These are phyloP conservation scores for Plasmodium vinckei DNA, from an alignment of 169 alveolate genomes.

Conservation along the genomic window DNA sequence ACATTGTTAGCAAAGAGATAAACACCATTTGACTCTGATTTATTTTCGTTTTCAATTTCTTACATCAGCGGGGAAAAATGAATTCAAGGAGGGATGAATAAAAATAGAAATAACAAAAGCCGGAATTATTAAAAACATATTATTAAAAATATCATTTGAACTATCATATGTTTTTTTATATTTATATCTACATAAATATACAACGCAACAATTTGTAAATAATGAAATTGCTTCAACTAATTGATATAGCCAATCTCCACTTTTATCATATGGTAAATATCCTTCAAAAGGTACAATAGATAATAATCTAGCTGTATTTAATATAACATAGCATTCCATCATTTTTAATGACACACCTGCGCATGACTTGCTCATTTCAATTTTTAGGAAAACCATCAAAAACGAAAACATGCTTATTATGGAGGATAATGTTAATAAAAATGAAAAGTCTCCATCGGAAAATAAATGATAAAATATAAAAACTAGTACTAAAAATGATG, in stretches of 20 bases:
- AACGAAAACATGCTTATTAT: conserved; percentile 91
- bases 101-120: conserved; percentile 89
- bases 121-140: conserved; percentile 86
- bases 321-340: conserved; percentile 89
- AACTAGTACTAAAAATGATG: conserved; percentile 35
- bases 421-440: conserved; percentile 92
- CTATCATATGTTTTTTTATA: conserved; percentile 89
- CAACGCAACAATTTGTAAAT: conserved; percentile 87
- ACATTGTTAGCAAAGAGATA: too few species aligned
- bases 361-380: conserved; percentile 87
- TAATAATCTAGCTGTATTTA: conserved; percentile 88
- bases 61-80: conserved; percentile 90
- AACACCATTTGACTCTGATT: not conserved
- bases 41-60: not conserved
- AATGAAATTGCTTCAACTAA: conserved; percentile 90
- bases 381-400: conserved; percentile 89
- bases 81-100: conserved; percentile 93
- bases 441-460: conserved; percentile 95
- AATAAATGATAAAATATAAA: conserved; percentile 76
- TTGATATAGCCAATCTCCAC: conserved; percentile 96
- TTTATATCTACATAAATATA: conserved; percentile 87
- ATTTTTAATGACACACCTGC: conserved; percentile 93
- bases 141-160: conserved; percentile 86
- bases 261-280: conserved; percentile 94
- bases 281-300: conserved; percentile 95